Base-by-base conservation (phyloP, 2,329 filamentous ascomycete genomes). In the Atkinsonella texensis region DNA sequence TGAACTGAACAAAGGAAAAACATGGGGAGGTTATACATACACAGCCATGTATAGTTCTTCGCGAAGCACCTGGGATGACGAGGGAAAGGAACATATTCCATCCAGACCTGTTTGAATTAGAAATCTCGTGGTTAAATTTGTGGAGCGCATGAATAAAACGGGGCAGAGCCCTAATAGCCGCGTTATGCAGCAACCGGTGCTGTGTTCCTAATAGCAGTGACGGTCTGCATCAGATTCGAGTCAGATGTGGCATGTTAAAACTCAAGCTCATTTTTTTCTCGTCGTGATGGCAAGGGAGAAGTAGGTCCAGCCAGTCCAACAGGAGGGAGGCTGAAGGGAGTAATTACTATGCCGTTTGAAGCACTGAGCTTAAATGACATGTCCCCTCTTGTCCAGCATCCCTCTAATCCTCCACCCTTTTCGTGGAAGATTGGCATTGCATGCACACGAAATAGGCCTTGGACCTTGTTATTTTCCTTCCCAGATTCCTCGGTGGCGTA, bases 331-430 rank as follows among this genome's bases (percentile, higher is more conserved):
- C 86, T 93, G 67, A 89, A 96, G 0, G 89, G 89, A 60, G 84
- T 87, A 56, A 98, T 89, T 40, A 88, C 79, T 58, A 98, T 81
- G 49, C 88, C 90, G 59, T 79, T 83, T 2, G 79, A 77, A 60
- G 88, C 77, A 65, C 89, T 95, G 49, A 98, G 70, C 54, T 83
- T 90, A 66, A 98, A 98, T 4, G 89, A 89, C 68, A 95, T 78
- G 67, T 96, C 89, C 62, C 95, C 87, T 23, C 87, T 83, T 50
- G 84, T 76, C 55, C 81, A 82, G 53, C 79, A 79, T 40, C 79
- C 74, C 53, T 81, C 81, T 2, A 80, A 76, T 10, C 88, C 89
- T 2, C 89, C 89, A 1, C 93, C 91, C 58, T 87, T 88, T 64
- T 97, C 91, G 54, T 94, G 87, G 57, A 88, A 84, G 0, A 95